Percentiles rank a stretch among this genome's conserved stretches.
Conservation (phyloP, 2,329 filamentous ascomycete species). For the Xylaria hypoxylon region DNA sequence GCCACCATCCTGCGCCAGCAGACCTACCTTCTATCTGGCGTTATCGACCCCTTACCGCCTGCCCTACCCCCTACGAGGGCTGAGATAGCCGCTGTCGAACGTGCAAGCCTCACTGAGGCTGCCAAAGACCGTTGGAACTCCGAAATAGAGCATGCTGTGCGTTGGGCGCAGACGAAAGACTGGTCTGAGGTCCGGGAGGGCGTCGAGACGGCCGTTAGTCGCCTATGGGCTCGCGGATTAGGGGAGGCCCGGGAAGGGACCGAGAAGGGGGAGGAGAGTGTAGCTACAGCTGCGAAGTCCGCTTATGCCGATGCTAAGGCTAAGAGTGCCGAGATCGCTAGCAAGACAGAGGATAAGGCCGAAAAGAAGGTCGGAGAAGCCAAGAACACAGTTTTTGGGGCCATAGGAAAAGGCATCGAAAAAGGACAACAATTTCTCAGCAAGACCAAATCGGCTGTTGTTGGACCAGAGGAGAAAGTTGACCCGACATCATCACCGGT, state of each 20-base stretch:
- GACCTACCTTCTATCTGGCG: conserved; percentile 63
- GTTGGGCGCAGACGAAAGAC: conserved; percentile 73
- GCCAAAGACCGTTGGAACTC: conserved; percentile 83
- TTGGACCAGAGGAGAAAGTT: conserved; percentile 53
- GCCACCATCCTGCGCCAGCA: conserved; percentile 68
- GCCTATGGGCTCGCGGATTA: conserved; percentile 58
- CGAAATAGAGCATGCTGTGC: conserved; percentile 75
- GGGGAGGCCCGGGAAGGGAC: conserved; percentile 50
- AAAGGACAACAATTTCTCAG: conserved; percentile 56
- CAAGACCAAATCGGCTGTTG: conserved; percentile 54
- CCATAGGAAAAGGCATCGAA: conserved; percentile 56
- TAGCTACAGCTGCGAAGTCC: conserved; percentile 49
- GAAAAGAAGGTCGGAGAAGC: conserved; percentile 47
- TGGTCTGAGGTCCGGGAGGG: conserved; percentile 72
- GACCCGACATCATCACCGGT: conserved; percentile 59
- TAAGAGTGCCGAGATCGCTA: conserved; percentile 44
- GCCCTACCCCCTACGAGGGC: conserved; percentile 63
- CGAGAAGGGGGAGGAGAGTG: conserved; percentile 43
- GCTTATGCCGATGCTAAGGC: conserved; percentile 51
- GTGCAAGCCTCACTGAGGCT: conserved; percentile 70
- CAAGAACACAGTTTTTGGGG: conserved; percentile 54
- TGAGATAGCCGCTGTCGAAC: conserved; percentile 63
- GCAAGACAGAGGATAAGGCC: conserved; percentile 45
- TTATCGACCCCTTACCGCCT: conserved; percentile 61
- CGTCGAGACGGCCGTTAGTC: conserved; percentile 62